Conservation (phyloP, 73 alveolate genomes). For the Stentor coeruleus region DNA sequence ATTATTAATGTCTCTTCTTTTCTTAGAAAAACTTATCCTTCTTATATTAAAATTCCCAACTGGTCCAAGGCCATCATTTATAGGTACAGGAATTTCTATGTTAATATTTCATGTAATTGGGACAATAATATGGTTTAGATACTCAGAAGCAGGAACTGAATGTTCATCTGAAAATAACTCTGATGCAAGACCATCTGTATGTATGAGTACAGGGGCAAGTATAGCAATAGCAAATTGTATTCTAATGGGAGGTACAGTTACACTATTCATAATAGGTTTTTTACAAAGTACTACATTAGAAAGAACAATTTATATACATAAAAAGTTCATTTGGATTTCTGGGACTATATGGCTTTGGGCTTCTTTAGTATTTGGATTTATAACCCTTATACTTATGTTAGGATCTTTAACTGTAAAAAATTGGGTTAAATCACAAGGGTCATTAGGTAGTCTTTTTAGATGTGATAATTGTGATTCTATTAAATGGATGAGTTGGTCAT, state of each 20-base stretch:
- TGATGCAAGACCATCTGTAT: background rate
- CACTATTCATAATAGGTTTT: background rate
- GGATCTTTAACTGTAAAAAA: background rate
- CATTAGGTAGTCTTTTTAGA: background rate
- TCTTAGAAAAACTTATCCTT: background rate
- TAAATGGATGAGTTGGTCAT: constrained; percentile 7
- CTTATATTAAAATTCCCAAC: no score
- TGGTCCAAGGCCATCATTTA: background rate
- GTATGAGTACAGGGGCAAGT: background rate
- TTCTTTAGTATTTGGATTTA: background rate
- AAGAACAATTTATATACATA: background rate
- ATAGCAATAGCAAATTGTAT: constrained; percentile 7
- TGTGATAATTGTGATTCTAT: background rate
- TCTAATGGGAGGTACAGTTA: background rate
- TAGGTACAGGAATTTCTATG: background rate
- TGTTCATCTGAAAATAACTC: background rate
- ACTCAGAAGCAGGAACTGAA: background rate
- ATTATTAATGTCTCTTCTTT: background rate
- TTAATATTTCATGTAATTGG: background rate
- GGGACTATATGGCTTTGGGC: background rate
- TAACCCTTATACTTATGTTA: background rate
- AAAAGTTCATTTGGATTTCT: background rate
- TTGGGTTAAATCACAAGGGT: background rate
- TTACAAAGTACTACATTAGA: background rate
- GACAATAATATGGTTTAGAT: constrained; percentile 1